Evolutionary conservation across 257 asterid species (phyloP).

Genomic region (Thymus quinquecostatus): DNA sequence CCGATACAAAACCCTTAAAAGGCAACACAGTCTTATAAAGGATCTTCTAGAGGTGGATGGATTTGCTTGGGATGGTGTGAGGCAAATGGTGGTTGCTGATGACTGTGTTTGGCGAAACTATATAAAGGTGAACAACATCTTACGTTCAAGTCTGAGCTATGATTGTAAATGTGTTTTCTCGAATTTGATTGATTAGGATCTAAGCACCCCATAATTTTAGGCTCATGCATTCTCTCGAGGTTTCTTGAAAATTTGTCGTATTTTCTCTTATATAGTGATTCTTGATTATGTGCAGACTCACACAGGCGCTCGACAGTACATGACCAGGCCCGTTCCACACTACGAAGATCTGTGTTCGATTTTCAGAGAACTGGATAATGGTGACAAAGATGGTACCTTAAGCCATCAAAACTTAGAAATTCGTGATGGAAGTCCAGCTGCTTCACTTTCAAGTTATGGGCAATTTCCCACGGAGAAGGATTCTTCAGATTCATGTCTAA

Average conservation of each 20-base stretch:
- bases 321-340: conserved; percentile 40
- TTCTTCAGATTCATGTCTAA: conserved; percentile 23
- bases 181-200: no score
- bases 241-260: background rate
- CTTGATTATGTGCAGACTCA: conserved; percentile 33
- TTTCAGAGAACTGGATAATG: conserved; percentile 34
- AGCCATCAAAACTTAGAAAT: conserved; percentile 24
- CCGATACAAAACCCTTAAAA: conserved; percentile 42
- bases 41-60: conserved; percentile 46
- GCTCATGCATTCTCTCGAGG: no score
- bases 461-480: conserved; percentile 14
- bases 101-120: conserved; percentile 44
- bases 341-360: conserved; percentile 35
- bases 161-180: background rate
- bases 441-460: conserved; percentile 31
- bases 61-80: conserved; percentile 46
- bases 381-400: conserved; percentile 26
- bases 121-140: conserved; percentile 37
- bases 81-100: conserved; percentile 45
- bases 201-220: no score
- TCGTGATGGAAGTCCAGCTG: conserved; percentile 29
- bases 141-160: background rate
- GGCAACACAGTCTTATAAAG: conserved; percentile 38
- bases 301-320: conserved; percentile 41
- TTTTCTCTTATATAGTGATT: background rate